phyloP scores from a whole-genome alignment of 164 flowering plant species.

The Kalanchoe fedtschenkoi region DNA sequence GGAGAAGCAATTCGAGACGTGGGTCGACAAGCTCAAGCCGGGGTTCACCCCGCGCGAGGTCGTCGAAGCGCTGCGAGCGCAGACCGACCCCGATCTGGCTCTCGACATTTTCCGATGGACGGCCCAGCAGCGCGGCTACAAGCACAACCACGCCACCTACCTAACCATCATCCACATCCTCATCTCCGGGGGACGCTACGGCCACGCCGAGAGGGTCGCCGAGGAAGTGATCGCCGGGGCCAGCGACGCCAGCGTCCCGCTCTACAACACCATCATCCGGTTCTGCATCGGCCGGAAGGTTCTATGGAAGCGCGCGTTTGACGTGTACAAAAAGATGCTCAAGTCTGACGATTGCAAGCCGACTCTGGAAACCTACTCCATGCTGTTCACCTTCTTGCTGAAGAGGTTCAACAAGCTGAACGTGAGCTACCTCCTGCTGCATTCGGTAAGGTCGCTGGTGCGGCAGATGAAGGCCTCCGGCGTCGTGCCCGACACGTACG shows the following conservation, averaged over 20 bases:
- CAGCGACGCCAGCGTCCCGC: conserved; percentile 34
- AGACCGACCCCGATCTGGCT: conserved; percentile 81
- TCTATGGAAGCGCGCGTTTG: conserved; percentile 63
- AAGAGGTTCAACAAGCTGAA: conserved; percentile 49
- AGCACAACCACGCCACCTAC: conserved; percentile 53
- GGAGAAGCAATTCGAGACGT: conserved; percentile 66
- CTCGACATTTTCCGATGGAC: conserved; percentile 93
- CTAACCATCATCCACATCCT: conserved; percentile 44
- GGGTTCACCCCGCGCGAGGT: conserved; percentile 69
- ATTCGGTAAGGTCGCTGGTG: conserved; percentile 47
- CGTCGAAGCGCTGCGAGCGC: conserved; percentile 46
- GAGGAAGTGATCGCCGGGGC: conserved; percentile 85
- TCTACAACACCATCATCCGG: conserved; percentile 52
- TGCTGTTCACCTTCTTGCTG: conserved; percentile 41
- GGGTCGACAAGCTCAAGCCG: conserved; percentile 62
- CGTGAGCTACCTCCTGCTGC: conserved; percentile 58
- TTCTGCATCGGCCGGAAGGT: conserved; percentile 45
- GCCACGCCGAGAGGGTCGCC: conserved; percentile 46
- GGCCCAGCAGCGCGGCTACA: conserved; percentile 57
- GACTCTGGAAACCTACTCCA: conserved; percentile 50
- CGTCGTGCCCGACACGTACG: conserved; percentile 56
- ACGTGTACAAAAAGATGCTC: conserved; percentile 71
- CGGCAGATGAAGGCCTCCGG: conserved; percentile 80
- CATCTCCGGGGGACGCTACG: conserved; percentile 26
- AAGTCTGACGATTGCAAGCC: conserved; percentile 48